These are phyloP conservation scores for Canavalia gladiata DNA, from an alignment of 306 rosid species.

Conservation along the genomic window DNA sequence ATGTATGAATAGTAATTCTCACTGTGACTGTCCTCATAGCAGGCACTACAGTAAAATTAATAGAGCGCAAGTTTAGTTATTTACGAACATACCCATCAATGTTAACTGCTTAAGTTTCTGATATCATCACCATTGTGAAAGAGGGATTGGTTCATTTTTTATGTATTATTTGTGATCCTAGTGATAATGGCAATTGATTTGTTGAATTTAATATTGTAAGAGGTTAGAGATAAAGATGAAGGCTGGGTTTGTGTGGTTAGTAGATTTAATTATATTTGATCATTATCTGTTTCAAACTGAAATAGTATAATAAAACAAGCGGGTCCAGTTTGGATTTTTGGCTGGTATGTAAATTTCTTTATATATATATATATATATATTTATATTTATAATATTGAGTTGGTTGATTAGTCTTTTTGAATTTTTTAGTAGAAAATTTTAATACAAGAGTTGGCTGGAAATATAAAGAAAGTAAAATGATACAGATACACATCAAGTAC, in stretches of 20 bases:
- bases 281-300: conserved; percentile 58
- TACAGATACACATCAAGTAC: neutral
- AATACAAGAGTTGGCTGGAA: conserved; percentile 20
- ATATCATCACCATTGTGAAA: neutral
- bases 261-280: conserved; percentile 50
- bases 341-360: neutral
- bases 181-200: conserved; percentile 53
- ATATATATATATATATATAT: no score
- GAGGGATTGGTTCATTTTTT: conserved; percentile 36
- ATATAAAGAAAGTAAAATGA: conserved; percentile 13
- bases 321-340: conserved; percentile 54
- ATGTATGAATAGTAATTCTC: conserved; percentile 55
- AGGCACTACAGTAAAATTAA: conserved; percentile 55
- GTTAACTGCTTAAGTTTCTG: neutral
- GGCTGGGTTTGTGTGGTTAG: conserved; percentile 54
- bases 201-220: conserved; percentile 47
- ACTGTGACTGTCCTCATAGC: conserved; percentile 55
- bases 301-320: conserved; percentile 43
- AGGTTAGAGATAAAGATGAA: conserved; percentile 54
- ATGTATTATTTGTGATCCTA: conserved; percentile 42
- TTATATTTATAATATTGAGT: neutral
- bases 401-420: conserved; percentile 16
- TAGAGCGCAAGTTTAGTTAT: neutral
- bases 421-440: neutral
- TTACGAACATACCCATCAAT: conserved; percentile 36